Percentiles rank a stretch among this genome's conserved stretches.
Conservation (phyloP, 2,329 filamentous ascomycete species). For the Calonectria pauciramosa region DNA sequence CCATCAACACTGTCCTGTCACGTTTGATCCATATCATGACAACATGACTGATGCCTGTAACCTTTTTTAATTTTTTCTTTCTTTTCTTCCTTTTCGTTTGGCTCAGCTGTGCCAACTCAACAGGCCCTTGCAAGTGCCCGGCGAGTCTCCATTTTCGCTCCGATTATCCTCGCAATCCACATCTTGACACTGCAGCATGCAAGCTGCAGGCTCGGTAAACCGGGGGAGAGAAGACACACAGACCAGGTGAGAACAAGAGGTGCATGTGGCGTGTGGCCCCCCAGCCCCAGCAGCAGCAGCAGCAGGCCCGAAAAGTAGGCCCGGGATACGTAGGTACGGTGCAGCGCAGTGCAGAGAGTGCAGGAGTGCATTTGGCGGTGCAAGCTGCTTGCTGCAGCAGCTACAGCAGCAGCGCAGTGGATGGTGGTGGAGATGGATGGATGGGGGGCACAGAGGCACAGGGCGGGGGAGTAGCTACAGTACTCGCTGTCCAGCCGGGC, state of each 20-base stretch:
- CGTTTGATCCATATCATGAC: background rate
- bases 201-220: conserved; percentile 9
- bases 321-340: conserved; percentile 11
- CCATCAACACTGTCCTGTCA: conserved; percentile 12
- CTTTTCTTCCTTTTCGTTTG: background rate
- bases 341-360: background rate
- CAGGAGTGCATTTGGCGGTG: conserved; percentile 2
- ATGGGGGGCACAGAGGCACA: background rate
- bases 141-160: conserved; percentile 6
- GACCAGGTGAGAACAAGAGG: background rate
- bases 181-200: conserved; percentile 2
- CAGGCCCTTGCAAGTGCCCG: background rate
- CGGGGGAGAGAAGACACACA: conserved; percentile 3
- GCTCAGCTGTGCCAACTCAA: conserved; percentile 14
- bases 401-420: background rate
- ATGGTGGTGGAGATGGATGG: background rate
- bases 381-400: background rate
- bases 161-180: conserved; percentile 10
- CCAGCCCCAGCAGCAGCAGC: too few relatives aligned
- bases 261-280: background rate
- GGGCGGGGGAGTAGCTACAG: background rate
- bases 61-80: background rate
- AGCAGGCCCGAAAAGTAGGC: conserved; percentile 6
- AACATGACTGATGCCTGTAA: background rate
- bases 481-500: background rate